Evolutionary conservation across 352 stramenopile genomes (phyloP).

Genomic region (Phytophthora uliginosa): DNA sequence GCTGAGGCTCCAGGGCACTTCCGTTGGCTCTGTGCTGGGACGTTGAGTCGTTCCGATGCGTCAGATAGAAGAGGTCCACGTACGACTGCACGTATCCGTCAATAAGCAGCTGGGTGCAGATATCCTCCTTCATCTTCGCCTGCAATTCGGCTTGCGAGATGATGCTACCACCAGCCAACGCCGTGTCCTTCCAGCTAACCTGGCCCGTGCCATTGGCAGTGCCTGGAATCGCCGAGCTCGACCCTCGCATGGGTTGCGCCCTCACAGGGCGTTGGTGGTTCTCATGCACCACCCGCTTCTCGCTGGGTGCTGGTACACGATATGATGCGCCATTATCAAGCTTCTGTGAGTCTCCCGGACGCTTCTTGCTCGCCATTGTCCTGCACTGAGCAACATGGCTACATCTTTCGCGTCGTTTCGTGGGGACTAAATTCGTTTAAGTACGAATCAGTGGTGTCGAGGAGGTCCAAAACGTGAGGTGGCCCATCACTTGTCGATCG

Average conservation of each 20-base stretch:
- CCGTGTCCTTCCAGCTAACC: conserved; percentile 22
- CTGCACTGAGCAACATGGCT: conserved; percentile 19
- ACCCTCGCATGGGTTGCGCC: conserved; percentile 69
- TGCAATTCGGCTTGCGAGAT: conserved; percentile 48
- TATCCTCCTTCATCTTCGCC: conserved; percentile 76
- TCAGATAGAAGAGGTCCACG: conserved; percentile 97
- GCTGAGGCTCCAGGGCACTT: conserved; percentile 4
- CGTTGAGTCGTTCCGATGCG: conserved; percentile 73
- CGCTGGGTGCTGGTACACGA: conserved; percentile 7
- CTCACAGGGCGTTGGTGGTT: conserved; percentile 63
- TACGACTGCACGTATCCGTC: conserved; percentile 94
- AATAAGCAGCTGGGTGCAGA: conserved; percentile 91
- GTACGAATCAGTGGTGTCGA: not conserved
- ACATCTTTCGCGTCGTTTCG: conserved; percentile 38
- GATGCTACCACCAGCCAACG: conserved; percentile 11
- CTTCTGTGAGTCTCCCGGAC: conserved; percentile 11
- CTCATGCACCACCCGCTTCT: conserved; percentile 51
- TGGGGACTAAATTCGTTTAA: conserved; percentile 13
- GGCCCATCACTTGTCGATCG: conserved; percentile 28
- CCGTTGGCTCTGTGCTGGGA: conserved; percentile 9
- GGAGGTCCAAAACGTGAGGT: conserved; percentile 25
- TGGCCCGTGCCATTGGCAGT: conserved; percentile 2
- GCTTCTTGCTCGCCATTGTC: conserved; percentile 41
- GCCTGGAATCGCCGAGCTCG: conserved; percentile 11
- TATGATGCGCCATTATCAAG: conserved; percentile 9